phyloP scores from a whole-genome alignment of 1,284 basidiomycete species.

The Omphalotus olearius region DNA sequence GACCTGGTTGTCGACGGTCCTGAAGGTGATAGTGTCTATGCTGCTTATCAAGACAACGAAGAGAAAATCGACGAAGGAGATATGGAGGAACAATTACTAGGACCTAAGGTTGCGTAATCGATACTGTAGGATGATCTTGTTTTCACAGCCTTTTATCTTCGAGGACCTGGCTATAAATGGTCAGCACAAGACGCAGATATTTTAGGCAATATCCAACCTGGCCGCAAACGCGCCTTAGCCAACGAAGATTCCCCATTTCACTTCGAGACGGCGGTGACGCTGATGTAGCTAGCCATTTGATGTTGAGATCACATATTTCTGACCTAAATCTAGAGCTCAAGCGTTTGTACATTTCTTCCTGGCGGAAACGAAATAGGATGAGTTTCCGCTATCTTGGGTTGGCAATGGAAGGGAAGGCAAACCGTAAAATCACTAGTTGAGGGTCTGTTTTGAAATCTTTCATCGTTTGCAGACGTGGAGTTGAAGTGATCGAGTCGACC shows the following conservation, averaged over 20 bases:
- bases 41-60: slow-evolving; percentile 53
- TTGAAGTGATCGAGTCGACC: slow-evolving; percentile 32
- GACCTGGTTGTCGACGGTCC: slow-evolving; percentile 75
- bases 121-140: too few relatives aligned
- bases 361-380: slow-evolving; percentile 10
- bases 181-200: too few relatives aligned
- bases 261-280: slow-evolving; percentile 21
- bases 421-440: slow-evolving; percentile 11
- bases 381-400: slow-evolving; percentile 3
- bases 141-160: too few relatives aligned
- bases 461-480: slow-evolving; percentile 16
- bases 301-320: slow-evolving; percentile 51
- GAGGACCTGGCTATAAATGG: too few relatives aligned
- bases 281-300: slow-evolving; percentile 38
- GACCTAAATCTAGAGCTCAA: slow-evolving; percentile 43
- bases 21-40: slow-evolving; percentile 68
- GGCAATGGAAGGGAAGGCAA: neutral
- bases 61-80: slow-evolving; percentile 43
- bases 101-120: neutral
- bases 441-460: slow-evolving; percentile 17
- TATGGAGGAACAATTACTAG: slow-evolving; percentile 37
- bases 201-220: slow-evolving; percentile 23
- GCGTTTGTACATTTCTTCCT: slow-evolving; percentile 38
- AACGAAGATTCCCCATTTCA: slow-evolving; percentile 30
- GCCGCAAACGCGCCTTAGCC: slow-evolving; percentile 41